phyloP scores from a whole-genome alignment of 371 early-diverging fungal genomes.

The Conidiobolus incongruus region DNA sequence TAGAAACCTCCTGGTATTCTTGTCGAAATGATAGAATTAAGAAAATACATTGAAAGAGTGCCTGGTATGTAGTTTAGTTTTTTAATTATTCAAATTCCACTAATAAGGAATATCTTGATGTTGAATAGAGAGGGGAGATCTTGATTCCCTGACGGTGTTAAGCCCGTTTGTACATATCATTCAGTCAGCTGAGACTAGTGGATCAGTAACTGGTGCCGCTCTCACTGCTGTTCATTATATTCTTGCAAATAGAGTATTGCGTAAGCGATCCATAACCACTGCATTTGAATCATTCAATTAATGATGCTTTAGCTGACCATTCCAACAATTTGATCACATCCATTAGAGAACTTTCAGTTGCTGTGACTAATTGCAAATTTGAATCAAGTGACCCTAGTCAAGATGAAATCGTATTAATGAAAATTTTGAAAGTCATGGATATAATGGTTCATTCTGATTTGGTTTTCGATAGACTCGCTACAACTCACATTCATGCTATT shows the following conservation, averaged over 20 bases:
- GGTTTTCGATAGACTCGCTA: not conserved
- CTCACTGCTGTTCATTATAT: not conserved
- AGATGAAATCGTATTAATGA: slow-evolving; percentile 79
- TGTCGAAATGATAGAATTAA: too few relatives aligned
- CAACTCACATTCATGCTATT: not conserved
- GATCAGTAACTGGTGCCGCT: not conserved
- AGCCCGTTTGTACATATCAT: not conserved
- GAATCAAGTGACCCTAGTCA: slow-evolving; percentile 78
- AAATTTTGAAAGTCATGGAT: slow-evolving; percentile 34
- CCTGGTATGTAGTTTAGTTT: too few relatives aligned
- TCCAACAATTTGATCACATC: slow-evolving; percentile 26
- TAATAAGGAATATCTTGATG: not conserved
- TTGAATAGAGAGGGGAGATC: not conserved
- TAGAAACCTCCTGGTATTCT: too few relatives aligned
- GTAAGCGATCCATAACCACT: too few relatives aligned
- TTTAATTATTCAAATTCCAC: too few relatives aligned
- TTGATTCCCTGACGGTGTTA: not conserved
- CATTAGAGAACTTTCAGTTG: slow-evolving; percentile 42
- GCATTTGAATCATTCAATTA: too few relatives aligned
- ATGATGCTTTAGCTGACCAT: not conserved
- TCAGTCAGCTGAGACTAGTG: not conserved
- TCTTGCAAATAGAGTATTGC: too few relatives aligned
- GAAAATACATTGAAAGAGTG: too few relatives aligned
- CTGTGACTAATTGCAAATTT: slow-evolving; percentile 86
- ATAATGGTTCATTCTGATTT: not conserved